Conservation (phyloP, 257 asterid species). For the Ligustrum vulgare region DNA sequence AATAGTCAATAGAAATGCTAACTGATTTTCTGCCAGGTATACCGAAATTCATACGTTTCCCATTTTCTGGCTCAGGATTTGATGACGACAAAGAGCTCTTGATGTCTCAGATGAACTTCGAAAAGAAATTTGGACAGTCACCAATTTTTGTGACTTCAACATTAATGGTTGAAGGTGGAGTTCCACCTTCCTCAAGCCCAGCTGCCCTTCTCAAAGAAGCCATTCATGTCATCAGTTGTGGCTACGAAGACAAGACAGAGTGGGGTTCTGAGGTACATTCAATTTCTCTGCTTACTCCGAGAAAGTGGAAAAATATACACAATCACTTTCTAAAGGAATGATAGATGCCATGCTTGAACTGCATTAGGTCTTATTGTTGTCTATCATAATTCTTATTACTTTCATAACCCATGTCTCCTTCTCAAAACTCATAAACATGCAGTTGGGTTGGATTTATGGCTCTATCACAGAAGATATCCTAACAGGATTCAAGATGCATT, state of each 20-base stretch:
- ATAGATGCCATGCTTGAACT: neutral
- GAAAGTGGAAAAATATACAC: neutral
- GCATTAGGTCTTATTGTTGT: neutral
- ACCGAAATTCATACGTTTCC: conserved; percentile 10
- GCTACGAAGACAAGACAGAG: conserved; percentile 96
- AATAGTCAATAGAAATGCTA: conserved; percentile 10
- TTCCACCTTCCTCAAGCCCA: conserved; percentile 97
- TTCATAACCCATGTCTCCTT: conserved; percentile 8
- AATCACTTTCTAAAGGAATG: neutral
- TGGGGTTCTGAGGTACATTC: conserved; percentile 86
- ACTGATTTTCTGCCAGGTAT: conserved; percentile 3
- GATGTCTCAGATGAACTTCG: conserved; percentile 91
- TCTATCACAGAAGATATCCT: conserved; percentile 93
- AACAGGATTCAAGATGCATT: conserved; percentile 96
- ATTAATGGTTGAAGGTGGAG: conserved; percentile 90
- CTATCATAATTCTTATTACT: neutral
- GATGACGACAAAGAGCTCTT: conserved; percentile 79
- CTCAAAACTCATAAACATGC: conserved; percentile 32
- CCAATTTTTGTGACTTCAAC: conserved; percentile 88
- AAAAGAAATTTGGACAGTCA: conserved; percentile 93
- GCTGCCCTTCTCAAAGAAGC: conserved; percentile 95
- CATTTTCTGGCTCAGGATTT: conserved; percentile 46
- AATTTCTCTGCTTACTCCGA: neutral
- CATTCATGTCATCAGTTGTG: conserved; percentile 95
- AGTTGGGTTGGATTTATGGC: conserved; percentile 97